Conservation (phyloP, 352 stramenopile species). For the Salisapilia sapeloensis region DNA sequence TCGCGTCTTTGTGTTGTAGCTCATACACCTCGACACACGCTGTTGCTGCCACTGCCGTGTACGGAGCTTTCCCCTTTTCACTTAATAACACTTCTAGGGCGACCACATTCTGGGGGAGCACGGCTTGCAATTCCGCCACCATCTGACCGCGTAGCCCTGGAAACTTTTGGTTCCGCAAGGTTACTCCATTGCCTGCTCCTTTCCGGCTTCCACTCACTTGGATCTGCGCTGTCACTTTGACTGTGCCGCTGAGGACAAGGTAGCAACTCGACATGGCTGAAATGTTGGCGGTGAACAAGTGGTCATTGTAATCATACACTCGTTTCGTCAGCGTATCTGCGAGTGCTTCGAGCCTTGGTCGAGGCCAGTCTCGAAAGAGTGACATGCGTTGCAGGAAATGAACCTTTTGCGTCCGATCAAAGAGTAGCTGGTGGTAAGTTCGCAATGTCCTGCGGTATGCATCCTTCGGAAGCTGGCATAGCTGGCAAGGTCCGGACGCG, state of each 20-base stretch:
- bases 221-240: slow-evolving; percentile 15
- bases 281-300: slow-evolving; percentile 11
- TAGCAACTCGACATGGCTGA: slow-evolving; percentile 8
- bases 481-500: slow-evolving; percentile 18
- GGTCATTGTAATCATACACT: slow-evolving; percentile 20
- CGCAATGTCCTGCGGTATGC: slow-evolving; percentile 29
- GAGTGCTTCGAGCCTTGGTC: slow-evolving; percentile 13
- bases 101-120: slow-evolving; percentile 13
- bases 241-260: slow-evolving; percentile 17
- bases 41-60: slow-evolving; percentile 10
- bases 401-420: slow-evolving; percentile 22
- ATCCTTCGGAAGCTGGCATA: slow-evolving; percentile 22
- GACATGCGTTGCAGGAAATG: slow-evolving; percentile 30
- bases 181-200: too few species aligned
- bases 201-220: too few species aligned
- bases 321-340: slow-evolving; percentile 23
- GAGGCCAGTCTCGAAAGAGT: slow-evolving; percentile 27
- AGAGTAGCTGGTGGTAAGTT: slow-evolving; percentile 24
- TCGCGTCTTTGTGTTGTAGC: slow-evolving; percentile 10
- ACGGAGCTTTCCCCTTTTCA: slow-evolving; percentile 3
- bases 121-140: slow-evolving; percentile 15
- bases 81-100: slow-evolving; percentile 15
- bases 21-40: slow-evolving; percentile 25
- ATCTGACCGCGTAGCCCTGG: too few species aligned
- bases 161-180: too few species aligned